Percentiles rank a stretch among this genome's conserved stretches.
phyloP scores from a whole-genome alignment of 257 asterid species.

The Solanum chmielewskii region DNA sequence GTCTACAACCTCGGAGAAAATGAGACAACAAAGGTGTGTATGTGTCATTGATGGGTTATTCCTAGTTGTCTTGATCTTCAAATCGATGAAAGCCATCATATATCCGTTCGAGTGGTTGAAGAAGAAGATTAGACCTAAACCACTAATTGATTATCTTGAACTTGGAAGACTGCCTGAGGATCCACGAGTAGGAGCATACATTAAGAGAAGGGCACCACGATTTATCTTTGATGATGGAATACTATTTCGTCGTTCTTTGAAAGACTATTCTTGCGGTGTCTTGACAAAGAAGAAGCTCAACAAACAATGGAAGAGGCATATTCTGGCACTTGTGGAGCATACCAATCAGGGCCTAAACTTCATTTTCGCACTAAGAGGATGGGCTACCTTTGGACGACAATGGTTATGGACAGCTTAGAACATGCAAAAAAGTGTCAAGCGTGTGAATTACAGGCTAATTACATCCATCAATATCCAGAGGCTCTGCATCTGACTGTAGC shows the following conservation, averaged over 20 bases:
- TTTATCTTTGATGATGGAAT: not conserved
- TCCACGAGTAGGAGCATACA: no score
- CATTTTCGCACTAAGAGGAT: not conserved
- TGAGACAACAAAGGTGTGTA: no score
- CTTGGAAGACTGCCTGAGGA: not conserved
- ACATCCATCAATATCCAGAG: not conserved
- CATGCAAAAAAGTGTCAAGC: not conserved
- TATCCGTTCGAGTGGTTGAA: not conserved
- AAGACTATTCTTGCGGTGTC: not conserved
- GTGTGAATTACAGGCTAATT: no score
- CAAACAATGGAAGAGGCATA: not conserved
- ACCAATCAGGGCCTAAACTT: not conserved
- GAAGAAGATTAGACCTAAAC: not conserved
- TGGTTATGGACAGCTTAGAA: not conserved
- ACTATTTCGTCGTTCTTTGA: not conserved
- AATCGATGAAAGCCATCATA: no score
- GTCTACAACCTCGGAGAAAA: no score
- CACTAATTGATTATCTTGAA: not conserved
- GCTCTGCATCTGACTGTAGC: not conserved
- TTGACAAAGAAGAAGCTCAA: not conserved
- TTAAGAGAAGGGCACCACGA: no score
- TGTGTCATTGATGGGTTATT: no score
- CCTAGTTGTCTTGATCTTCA: no score
- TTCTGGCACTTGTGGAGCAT: not conserved
- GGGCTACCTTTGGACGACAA: not conserved